Evolutionary conservation across 108 stramenopile genomes (phyloP).

Genomic region (Nannochloropsis oceanica): DNA sequence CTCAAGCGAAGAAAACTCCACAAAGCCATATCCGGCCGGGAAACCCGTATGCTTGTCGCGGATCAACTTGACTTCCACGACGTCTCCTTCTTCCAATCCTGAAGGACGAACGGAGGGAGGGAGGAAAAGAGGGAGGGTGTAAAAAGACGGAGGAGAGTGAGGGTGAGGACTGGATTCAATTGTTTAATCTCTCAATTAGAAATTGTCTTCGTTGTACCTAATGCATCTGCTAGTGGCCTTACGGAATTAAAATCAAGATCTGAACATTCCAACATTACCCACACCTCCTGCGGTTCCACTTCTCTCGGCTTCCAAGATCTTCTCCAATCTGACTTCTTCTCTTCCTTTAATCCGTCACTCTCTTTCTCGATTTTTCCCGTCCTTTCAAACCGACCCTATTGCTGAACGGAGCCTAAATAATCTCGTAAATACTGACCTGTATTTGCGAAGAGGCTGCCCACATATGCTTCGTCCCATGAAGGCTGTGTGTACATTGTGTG

Average conservation of each 20-base stretch:
- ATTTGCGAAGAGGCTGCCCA: slow-evolving; percentile 10
- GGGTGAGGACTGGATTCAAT: background rate
- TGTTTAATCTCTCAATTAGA: too few species aligned
- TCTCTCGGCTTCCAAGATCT: background rate
- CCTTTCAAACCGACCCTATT: background rate
- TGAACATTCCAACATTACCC: too few species aligned
- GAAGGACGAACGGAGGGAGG: background rate
- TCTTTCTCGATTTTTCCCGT: background rate
- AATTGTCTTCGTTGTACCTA: too few species aligned
- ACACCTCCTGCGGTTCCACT: too few species aligned
- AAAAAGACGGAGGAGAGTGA: background rate
- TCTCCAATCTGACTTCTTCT: background rate
- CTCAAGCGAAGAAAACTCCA: slow-evolving; percentile 29
- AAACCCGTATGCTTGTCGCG: slow-evolving; percentile 33
- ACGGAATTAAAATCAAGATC: too few species aligned
- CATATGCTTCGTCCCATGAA: slow-evolving; percentile 24
- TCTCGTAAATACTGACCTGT: background rate
- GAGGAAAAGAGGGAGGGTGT: background rate
- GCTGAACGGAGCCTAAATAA: background rate
- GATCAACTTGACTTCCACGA: slow-evolving; percentile 34
- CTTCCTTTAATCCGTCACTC: background rate
- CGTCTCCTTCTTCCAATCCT: slow-evolving; percentile 3
- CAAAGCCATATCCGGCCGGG: slow-evolving; percentile 29
- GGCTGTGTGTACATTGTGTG: background rate
- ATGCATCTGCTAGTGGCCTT: too few species aligned